Evolutionary conservation across 2,329 filamentous ascomycete species (phyloP).

Genomic region (Paraphoma chrysanthemicola): DNA sequence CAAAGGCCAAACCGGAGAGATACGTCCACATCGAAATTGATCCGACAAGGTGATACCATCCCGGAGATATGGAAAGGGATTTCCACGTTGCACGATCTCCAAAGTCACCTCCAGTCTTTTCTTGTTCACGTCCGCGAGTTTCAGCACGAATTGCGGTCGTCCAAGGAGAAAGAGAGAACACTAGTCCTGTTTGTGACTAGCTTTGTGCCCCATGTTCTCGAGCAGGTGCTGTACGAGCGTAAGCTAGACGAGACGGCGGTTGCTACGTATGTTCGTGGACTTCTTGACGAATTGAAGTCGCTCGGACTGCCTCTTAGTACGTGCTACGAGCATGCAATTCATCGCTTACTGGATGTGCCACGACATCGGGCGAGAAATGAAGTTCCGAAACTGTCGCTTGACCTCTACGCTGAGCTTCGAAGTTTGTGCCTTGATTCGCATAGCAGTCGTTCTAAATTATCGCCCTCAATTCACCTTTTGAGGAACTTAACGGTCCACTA

Average conservation of each 20-base stretch:
- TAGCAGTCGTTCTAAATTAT: constrained; percentile 3
- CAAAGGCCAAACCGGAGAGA: background rate
- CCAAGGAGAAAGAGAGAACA: constrained; percentile 14
- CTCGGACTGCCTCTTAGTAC: constrained; percentile 22
- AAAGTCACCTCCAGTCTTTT: constrained; percentile 34
- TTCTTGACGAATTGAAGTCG: constrained; percentile 31
- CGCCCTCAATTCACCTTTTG: constrained; percentile 30
- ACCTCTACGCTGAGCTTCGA: constrained; percentile 35
- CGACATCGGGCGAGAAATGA: background rate
- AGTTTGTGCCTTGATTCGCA: constrained; percentile 21
- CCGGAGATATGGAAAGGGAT: constrained; percentile 35
- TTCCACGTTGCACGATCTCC: constrained; percentile 30
- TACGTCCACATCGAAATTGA: background rate
- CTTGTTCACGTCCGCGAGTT: constrained; percentile 32
- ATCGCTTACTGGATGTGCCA: constrained; percentile 29
- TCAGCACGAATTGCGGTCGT: constrained; percentile 28
- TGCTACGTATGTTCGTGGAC: constrained; percentile 28
- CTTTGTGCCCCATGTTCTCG: constrained; percentile 38
- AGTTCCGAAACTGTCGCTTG: background rate
- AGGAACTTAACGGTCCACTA: constrained; percentile 29
- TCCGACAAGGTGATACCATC: constrained; percentile 14
- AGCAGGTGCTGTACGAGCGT: constrained; percentile 23
- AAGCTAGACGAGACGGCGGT: constrained; percentile 35
- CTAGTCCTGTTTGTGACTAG: constrained; percentile 32
- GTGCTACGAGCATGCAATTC: constrained; percentile 38